A percentile compares a stretch with the other conserved stretches of the same genome.
phyloP scores from a whole-genome alignment of 2,329 filamentous ascomycete species.

The Penicillium sp. region DNA sequence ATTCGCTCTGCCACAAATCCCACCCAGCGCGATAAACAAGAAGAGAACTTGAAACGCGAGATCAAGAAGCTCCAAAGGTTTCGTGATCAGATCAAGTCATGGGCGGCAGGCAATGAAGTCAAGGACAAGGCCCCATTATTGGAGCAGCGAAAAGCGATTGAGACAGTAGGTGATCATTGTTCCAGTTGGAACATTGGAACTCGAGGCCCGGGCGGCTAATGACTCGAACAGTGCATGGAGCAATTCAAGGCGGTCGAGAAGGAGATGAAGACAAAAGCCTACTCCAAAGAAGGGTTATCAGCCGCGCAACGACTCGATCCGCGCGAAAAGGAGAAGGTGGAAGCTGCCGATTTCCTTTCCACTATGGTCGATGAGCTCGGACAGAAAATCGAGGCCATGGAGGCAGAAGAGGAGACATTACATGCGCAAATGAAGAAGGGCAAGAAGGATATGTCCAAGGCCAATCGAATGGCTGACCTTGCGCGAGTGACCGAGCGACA shows the following conservation, averaged over 20 bases:
- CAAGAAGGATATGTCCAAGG: conserved; percentile 80
- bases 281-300: conserved; percentile 95
- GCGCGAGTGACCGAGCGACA: conserved; percentile 83
- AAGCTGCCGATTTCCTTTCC: conserved; percentile 81
- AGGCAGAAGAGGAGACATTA: conserved; percentile 85
- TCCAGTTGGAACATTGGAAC: neutral
- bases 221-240: conserved; percentile 68
- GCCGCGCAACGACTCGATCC: conserved; percentile 91
- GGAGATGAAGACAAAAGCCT: conserved; percentile 99
- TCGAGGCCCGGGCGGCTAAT: conserved; percentile 25
- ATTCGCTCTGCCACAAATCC: conserved; percentile 89
- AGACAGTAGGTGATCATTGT: conserved; percentile 65
- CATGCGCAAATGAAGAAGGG: conserved; percentile 92
- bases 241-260: conserved; percentile 99
- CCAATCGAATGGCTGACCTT: conserved; percentile 84
- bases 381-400: conserved; percentile 86
- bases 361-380: conserved; percentile 89
- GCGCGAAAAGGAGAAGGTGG: conserved; percentile 93
- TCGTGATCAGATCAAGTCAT: conserved; percentile 99
- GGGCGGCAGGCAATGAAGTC: conserved; percentile 97
- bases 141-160: conserved; percentile 93
- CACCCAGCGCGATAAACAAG: conserved; percentile 96
- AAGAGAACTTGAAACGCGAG: conserved; percentile 97
- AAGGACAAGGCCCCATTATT: conserved; percentile 97
- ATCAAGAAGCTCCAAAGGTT: conserved; percentile 99